Evolutionary conservation across 495 filamentous ascomycete genomes (phyloP), one percentile per base, ranked within the genome.

Genomic region (Hypoxylon lienhwacheense): DNA sequence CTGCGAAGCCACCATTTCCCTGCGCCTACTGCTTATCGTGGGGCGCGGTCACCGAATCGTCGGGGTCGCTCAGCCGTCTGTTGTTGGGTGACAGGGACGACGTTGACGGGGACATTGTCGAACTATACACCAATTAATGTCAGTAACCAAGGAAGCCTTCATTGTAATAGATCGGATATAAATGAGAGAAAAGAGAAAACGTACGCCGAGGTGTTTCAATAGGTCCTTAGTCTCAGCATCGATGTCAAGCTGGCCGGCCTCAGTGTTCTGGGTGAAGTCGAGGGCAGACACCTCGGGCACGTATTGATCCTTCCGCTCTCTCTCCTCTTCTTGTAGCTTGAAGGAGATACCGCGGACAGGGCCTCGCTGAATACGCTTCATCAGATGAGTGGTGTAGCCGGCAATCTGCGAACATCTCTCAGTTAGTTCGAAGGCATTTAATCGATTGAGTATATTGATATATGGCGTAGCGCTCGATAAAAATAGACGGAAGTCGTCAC

Each of bases 271-370:
- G 65, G 85, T 85, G 80, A 96, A 93, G 82, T 97, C 95, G 71
- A 98, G 88, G 66, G 95, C 93, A 32, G 95, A 97, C 65, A 98
- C 80, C 78, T 98, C 93, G 63, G 95, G 95, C 56, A 98, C 93
- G 80, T 96, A 98, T 84, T 98, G 95, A 82, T 98, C 93, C 87
- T 98, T 98, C 70, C 93, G 86, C 81, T 98, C 93, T 81, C 93
- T 87, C 83, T 97, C 93, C 81, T 97, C 93, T 81, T 98, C 93
- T 82, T 98, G 93, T 45, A 98, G 87, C 85, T 97, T 98, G 90
- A 98, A 98, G 74, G 95, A 97, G 79, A 98, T 98, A 83, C 93
- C 93, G 68, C 93, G 93, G 76, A 98, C 93, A 58, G 93, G 93
- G 36, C 93, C 93, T 74, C 93, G 91, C 80, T 97, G 92, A 71